Evolutionary conservation across 345 rosid genomes (phyloP).

Genomic region (Conringia planisiliqua): DNA sequence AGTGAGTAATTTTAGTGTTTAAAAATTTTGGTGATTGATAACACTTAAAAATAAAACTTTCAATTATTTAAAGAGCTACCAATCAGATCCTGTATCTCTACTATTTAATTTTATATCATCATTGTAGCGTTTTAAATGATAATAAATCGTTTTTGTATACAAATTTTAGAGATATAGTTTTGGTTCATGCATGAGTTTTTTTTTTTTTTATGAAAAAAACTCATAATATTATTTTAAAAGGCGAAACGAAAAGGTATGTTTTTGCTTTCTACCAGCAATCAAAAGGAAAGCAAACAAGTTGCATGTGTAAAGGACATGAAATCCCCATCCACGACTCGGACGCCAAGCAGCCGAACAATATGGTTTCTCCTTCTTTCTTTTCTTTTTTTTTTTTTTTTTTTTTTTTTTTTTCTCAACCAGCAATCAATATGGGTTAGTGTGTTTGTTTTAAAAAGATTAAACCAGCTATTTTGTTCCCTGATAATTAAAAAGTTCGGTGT

Average conservation of each 20-base stretch:
- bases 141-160: neutral
- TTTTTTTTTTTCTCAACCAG: neutral
- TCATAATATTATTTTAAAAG: neutral
- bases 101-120: too few relatives aligned
- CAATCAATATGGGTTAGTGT: neutral
- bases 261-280: neutral
- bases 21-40: too few relatives aligned
- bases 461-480: neutral
- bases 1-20: too few relatives aligned
- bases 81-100: too few relatives aligned
- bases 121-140: neutral
- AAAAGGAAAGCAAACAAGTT: slow-evolving; percentile 5
- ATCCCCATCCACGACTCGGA: neutral
- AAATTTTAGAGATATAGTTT: neutral
- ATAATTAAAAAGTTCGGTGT: neutral
- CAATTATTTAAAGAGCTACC: too few relatives aligned
- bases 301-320: slow-evolving; percentile 10
- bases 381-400: neutral
- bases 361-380: neutral
- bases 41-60: too few relatives aligned
- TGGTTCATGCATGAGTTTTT: neutral
- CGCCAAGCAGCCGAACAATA: slow-evolving; percentile 6
- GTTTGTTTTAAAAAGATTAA: neutral
- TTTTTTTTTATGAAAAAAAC: too few relatives aligned
- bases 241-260: neutral